Evolutionary conservation across 2,329 filamentous ascomycete genomes (phyloP), one percentile per base, ranked within the genome.

Genomic region (Monilinia laxa): DNA sequence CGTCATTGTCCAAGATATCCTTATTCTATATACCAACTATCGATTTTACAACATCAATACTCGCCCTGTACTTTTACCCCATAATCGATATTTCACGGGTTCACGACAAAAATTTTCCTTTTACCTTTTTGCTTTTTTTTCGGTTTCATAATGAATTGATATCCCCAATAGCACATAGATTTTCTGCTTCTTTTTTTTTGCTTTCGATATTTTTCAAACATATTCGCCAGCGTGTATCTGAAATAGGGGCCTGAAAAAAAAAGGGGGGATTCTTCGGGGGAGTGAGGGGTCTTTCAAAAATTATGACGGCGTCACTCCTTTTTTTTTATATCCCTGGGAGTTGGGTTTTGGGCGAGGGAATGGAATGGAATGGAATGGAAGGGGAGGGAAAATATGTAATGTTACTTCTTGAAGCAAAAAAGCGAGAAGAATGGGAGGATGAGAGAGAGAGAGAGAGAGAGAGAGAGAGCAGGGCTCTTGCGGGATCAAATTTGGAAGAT

Each of bases 131-230:
- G 25, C 57, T 65, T 65, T 59, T 59, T 35, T 56, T 45, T n/a
- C 31, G n/a, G 47, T 67, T 57, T 59, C n/a, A 53, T 65, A 47
- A 67, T 40, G 64, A 55, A 67, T 69, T 63, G 70, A 70, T 71
- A 69, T 70, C 69, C 70, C 70, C 66, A 68, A 51, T 60, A 71
- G 70, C 68, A 72, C 66, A 72, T 72, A 71, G 70, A 71, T 47
- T 66, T 69, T 65, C 20, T 64, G 59, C 64, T 68, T 28, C 66
- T 62, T 59, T 28, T 67, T 62, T 59, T 60, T 20, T 7, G 10
- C 23, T 51, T 38, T 49, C 35, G 42, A 35, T 25, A 25, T 60
- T 49, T 49, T 49, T 51, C 57, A 14, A 60, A 51, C 35, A 42
- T 28, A 60, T 60, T 49, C 42, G 28, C 57, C 45, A 51, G 25